These are phyloP conservation scores for Sphagnum contortum DNA, from an alignment of 225 moss, liverwort and hornwort genomes.

Conservation along the genomic window DNA sequence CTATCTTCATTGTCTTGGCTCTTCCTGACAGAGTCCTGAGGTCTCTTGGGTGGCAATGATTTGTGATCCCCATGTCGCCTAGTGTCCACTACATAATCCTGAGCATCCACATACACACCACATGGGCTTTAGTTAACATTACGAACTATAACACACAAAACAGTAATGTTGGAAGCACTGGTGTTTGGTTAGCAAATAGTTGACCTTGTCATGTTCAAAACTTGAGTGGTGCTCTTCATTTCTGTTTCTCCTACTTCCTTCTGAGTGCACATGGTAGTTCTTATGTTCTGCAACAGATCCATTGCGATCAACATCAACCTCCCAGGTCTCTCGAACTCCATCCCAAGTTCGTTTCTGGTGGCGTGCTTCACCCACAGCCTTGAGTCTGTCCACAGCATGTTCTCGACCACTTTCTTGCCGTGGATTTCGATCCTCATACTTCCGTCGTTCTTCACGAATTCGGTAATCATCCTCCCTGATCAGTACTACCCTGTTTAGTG, in stretches of 20 bases:
- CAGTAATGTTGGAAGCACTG: too few species aligned
- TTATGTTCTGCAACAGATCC: conserved; percentile 61
- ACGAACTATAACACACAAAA: too few species aligned
- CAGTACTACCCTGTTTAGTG: conserved; percentile 1
- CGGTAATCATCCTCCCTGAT: conserved; percentile 64
- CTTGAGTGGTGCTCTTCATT: conserved; percentile 61
- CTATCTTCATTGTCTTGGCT: conserved; percentile 40
- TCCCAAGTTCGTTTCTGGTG: conserved; percentile 71
- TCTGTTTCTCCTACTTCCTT: conserved; percentile 76
- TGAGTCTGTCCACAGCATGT: conserved; percentile 48
- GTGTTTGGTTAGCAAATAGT: neutral
- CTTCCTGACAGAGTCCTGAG: conserved; percentile 21
- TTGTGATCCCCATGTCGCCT: conserved; percentile 34
- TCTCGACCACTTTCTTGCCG: conserved; percentile 49
- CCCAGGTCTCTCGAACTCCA: conserved; percentile 41
- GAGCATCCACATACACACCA: neutral
- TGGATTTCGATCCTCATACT: conserved; percentile 60
- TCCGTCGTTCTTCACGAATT: conserved; percentile 67
- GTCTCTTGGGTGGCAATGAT: conserved; percentile 40
- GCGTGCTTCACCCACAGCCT: conserved; percentile 56
- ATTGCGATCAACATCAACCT: conserved; percentile 55
- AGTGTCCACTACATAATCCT: conserved; percentile 32
- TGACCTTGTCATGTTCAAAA: conserved; percentile 84
- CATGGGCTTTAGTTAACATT: too few species aligned
- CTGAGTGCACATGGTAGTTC: conserved; percentile 53